These are phyloP conservation scores for Daldinia decipiens DNA, from an alignment of 495 filamentous ascomycete species.

Conservation along the genomic window DNA sequence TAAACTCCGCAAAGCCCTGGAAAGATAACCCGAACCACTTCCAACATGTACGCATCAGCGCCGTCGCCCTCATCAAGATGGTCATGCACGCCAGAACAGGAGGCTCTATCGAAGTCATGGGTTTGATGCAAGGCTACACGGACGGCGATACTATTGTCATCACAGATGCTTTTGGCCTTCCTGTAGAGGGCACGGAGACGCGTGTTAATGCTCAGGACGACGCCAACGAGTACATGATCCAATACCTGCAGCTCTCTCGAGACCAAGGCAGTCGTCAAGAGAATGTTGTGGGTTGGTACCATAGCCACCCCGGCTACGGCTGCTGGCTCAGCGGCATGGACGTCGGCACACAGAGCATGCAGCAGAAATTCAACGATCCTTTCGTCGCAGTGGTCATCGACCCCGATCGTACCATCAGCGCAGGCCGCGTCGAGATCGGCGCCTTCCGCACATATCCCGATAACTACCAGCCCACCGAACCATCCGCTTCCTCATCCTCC, in stretches of 20 bases:
- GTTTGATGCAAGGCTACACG: slow-evolving; percentile 96
- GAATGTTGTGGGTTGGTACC: slow-evolving; percentile 98
- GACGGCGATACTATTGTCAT: slow-evolving; percentile 85
- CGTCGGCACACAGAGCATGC: slow-evolving; percentile 83
- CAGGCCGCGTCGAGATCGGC: slow-evolving; percentile 96
- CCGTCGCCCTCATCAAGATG: slow-evolving; percentile 97
- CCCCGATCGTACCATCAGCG: slow-evolving; percentile 93
- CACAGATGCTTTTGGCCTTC: slow-evolving; percentile 92
- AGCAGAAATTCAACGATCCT: slow-evolving; percentile 85
- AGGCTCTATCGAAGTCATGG: slow-evolving; percentile 94
- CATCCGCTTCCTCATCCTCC: slow-evolving; percentile 55
- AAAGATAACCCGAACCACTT: slow-evolving; percentile 85
- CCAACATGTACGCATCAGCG: slow-evolving; percentile 91
- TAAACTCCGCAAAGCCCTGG: slow-evolving; percentile 77
- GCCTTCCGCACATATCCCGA: slow-evolving; percentile 93
- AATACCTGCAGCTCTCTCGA: slow-evolving; percentile 79
- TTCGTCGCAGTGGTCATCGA: slow-evolving; percentile 98
- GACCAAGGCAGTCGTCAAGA: slow-evolving; percentile 77
- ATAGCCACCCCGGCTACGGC: slow-evolving; percentile 96
- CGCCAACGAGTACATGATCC: slow-evolving; percentile 95
- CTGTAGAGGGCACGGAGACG: slow-evolving; percentile 97
- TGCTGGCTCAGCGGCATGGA: slow-evolving; percentile 99
- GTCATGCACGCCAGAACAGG: slow-evolving; percentile 97
- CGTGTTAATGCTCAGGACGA: slow-evolving; percentile 95
- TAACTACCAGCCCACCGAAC: slow-evolving; percentile 65